Evolutionary conservation across 2,329 filamentous ascomycete species (phyloP), one percentile per base, ranked within the genome.

Genomic region (Sporothrix variecibatus): DNA sequence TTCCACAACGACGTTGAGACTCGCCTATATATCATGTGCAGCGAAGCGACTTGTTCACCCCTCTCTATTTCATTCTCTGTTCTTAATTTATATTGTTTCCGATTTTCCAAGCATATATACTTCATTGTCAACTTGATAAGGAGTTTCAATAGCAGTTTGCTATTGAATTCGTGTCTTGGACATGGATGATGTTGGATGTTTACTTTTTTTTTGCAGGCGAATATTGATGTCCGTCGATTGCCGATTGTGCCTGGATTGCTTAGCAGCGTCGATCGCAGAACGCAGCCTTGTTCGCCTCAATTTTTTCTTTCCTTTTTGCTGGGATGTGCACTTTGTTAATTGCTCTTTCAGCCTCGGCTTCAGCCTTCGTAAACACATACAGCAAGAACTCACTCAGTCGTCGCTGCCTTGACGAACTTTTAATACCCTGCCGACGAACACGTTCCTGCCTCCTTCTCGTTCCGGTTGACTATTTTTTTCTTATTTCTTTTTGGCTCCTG

Each of bases 11-110:
- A 58, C 38, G 23, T 60, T 7, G 40, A 34, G 58, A 34, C 58
- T 28, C 38, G 34, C 38, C n/a, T 43, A 51, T 64, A 64, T 43
- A 65, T 65, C 58, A 56, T 72, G 43, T 53, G 58, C 40, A 72
- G 70, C 71, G 71, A 38, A 65, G 71, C 70, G 70, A 62, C 5
- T 60, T 71, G 53, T 15, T 64, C 34, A n/a, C 15, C n/a, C 31
- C n/a, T 20, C 3, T 65, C 20, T 40, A 34, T 12, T 26, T 28
- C 53, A 49, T 64, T 23, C 12, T 49, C 12, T 49, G 12, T 5
- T 17, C 17, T 49, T 49, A 5, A 56, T 3, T 9, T 7, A 26
- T 56, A 56, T 26, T 26, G 51, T 28, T 6, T 28, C 11, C 31
- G 12, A 17, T 20, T 40, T 64, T 28, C n/a, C 26, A 3, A 9